These are phyloP conservation scores for Candida piceae DNA, from an alignment of 805 yeast genomes.

Conservation along the genomic window DNA sequence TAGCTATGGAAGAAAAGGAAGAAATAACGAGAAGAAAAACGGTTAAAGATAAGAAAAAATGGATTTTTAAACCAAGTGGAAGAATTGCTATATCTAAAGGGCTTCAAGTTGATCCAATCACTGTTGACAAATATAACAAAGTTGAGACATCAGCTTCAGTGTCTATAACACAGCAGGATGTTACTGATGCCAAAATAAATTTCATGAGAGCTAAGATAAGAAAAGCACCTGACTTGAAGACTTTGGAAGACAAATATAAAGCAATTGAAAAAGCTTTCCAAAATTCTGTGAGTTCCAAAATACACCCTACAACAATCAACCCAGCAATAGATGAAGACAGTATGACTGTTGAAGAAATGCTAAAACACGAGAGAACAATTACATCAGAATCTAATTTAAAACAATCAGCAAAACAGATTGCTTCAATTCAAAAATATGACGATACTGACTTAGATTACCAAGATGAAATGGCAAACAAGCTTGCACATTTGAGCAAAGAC, in stretches of 20 bases:
- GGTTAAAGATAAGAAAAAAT: conserved; percentile 7
- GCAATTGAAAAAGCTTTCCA: conserved; percentile 7
- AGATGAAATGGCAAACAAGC: conserved; percentile 35
- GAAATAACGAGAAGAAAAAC: conserved; percentile 23
- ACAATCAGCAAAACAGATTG: conserved; percentile 29
- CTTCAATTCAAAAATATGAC: conserved; percentile 32
- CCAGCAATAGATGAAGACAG: conserved; percentile 21
- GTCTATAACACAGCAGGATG: conserved; percentile 3
- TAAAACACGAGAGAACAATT: conserved; percentile 28
- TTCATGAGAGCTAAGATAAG: conserved; percentile 31
- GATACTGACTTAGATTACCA: conserved; percentile 36
- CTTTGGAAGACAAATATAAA: conserved; percentile 23
- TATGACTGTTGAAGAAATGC: conserved; percentile 34
- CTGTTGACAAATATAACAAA: too few species aligned
- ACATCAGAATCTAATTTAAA: conserved; percentile 11
- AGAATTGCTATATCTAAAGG: conserved; percentile 17
- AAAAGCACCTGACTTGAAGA: conserved; percentile 18
- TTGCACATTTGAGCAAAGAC: conserved; percentile 29
- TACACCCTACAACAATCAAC: neutral
- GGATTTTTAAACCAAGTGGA: conserved; percentile 26
- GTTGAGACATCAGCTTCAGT: too few species aligned
- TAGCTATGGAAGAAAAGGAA: conserved; percentile 30
- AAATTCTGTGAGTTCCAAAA: neutral
- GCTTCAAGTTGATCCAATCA: neutral
- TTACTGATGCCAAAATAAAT: conserved; percentile 31